Conservation (phyloP, 768 basidiomycete genomes). For the Pleurotus cornucopiae region DNA sequence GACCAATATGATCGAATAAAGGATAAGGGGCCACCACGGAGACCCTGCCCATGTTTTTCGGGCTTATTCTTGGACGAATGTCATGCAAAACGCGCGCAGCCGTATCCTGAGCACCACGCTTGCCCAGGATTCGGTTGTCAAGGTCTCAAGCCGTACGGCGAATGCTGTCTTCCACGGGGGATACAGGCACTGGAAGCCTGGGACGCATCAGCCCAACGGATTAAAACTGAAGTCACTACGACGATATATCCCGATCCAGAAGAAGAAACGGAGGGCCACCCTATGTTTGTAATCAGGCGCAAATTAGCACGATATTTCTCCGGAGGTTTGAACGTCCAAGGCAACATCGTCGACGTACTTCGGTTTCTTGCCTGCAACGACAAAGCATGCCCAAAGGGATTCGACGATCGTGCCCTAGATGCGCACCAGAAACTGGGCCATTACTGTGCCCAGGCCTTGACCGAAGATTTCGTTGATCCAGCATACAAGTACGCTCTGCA, state of each 20-base stretch:
- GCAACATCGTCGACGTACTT: not conserved
- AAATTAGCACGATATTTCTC: not conserved
- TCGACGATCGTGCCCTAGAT: not conserved
- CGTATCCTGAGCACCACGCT: constrained; percentile 17
- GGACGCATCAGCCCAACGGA: constrained; percentile 12
- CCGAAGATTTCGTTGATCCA: constrained; percentile 6
- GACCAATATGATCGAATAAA: not conserved
- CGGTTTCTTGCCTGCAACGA: constrained; percentile 2
- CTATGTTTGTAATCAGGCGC: not conserved
- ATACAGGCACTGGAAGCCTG: constrained; percentile 13
- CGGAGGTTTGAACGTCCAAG: not conserved
- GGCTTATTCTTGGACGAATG: constrained; percentile 16
- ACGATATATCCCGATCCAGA: constrained; percentile 5
- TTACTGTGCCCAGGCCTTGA: not conserved
- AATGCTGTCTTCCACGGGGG: constrained; percentile 15
- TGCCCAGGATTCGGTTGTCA: constrained; percentile 14
- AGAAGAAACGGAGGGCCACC: not conserved
- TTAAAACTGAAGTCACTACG: not conserved
- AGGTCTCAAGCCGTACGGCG: constrained; percentile 13
- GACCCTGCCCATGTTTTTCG: constrained; percentile 22
- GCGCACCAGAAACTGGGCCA: not conserved
- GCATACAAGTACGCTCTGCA: constrained; percentile 10
- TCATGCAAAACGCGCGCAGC: constrained; percentile 11
- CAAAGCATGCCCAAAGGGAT: not conserved
- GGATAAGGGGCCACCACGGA: constrained; percentile 12